Base-by-base conservation (phyloP, 345 rosid genomes). In the sweet orange (Citrus sinensis) region DNA sequence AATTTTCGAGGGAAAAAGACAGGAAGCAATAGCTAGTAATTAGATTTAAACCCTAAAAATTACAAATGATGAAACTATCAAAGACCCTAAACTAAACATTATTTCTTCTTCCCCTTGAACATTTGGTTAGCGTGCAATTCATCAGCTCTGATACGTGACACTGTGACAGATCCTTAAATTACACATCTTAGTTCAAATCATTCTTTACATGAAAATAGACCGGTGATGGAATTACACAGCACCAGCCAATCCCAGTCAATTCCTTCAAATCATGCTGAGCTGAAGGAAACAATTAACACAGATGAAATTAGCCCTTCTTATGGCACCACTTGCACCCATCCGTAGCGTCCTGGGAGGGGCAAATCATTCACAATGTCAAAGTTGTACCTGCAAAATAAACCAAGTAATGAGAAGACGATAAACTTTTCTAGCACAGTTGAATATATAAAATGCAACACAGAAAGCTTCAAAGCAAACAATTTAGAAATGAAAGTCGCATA, bases 291-390 rank as follows among this genome's bases (percentile, higher is more conserved):
- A 3, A 46, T 70, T 73, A 69, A 37, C 34, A 29, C 67, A 69
- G 40, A 6, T 29, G 34, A 19, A 20, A 9, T 17, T 13, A 30
- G 29, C 42, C 19, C 76, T 40, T 30, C 71, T 88, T 84, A 89
- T 30, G 89, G 94, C 73, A 55, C 19, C 77, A 87, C 77, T 88
- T 86, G 89, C 73, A 82, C 89, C 98, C 98, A 93, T 37, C 90
- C 93, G 37, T 87, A 93, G 27, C 90, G 91, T 35, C 98, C 98
- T 0, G 92, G 87, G n/a, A 93, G 88, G 25, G 98, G 98, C 71
- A 78, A 25, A 35, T 90, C 98, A 56, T 85, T 92, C 75, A 80
- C 84, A 11, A 90, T 62, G 80, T 95, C 98, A 80, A 90, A 95
- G 93, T 95, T 91, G 81, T 91, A 93, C 88, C 97, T 93, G 89